Evolutionary conservation across 2,329 filamentous ascomycete species (phyloP).

Genomic region (Penicillium aurantiogriseum): DNA sequence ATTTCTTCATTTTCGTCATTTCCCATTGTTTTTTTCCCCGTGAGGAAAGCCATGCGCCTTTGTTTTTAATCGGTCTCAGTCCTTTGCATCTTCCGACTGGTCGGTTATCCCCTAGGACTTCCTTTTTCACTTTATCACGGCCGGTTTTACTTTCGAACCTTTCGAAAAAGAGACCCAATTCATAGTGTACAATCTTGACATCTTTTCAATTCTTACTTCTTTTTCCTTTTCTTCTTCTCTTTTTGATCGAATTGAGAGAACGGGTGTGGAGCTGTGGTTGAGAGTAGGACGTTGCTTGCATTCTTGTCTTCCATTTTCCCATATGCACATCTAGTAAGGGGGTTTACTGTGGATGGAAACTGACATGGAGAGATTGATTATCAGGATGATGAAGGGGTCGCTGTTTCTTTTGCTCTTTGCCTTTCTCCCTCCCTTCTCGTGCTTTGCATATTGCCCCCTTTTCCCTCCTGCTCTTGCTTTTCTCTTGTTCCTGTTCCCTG

Average conservation of each 20-base stretch:
- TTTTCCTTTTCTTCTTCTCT: neutral
- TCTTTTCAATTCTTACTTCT: constrained; percentile 23
- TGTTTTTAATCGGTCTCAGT: constrained; percentile 12
- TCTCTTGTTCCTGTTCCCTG: neutral
- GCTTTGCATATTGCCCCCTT: neutral
- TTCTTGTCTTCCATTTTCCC: neutral
- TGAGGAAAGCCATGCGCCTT: constrained; percentile 8
- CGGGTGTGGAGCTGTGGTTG: neutral
- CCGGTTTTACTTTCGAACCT: constrained; percentile 13
- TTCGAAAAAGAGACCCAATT: constrained; percentile 17
- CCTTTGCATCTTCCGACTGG: constrained; percentile 30
- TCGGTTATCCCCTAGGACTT: constrained; percentile 17
- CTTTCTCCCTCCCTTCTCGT: neutral
- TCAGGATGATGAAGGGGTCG: neutral
- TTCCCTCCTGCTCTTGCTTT: neutral
- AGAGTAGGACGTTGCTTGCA: neutral
- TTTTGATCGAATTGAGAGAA: neutral
- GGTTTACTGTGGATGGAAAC: neutral
- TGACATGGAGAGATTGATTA: neutral
- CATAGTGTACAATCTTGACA: constrained; percentile 34
- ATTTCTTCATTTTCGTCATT: constrained; percentile 26
- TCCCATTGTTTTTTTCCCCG: constrained; percentile 3
- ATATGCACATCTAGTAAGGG: neutral
- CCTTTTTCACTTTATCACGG: constrained; percentile 14
- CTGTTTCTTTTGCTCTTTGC: neutral